Percentiles rank a stretch among this genome's conserved stretches.
Conservation (phyloP, 345 rosid genomes). For the Moricandia moricandioides region DNA sequence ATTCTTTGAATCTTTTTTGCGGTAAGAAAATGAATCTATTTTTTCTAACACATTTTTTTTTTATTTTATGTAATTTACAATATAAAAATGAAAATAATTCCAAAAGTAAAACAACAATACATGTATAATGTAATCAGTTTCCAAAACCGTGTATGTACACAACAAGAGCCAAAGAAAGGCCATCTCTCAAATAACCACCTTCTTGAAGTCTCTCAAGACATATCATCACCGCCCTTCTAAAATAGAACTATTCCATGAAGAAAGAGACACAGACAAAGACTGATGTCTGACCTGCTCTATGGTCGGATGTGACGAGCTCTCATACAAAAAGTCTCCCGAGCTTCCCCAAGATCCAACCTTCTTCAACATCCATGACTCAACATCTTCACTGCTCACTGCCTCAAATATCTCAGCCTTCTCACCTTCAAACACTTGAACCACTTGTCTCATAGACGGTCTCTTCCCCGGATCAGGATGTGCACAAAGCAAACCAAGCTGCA, state of each 20-base stretch:
- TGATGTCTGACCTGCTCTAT: constrained; percentile 32
- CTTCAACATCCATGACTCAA: constrained; percentile 34
- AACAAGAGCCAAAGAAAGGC: background rate
- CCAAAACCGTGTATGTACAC: constrained; percentile 20
- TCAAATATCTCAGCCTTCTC: constrained; percentile 20
- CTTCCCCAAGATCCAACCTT: constrained; percentile 34
- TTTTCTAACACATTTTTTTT: no score
- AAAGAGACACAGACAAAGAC: constrained; percentile 24
- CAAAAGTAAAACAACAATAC: background rate
- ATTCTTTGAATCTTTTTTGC: no score
- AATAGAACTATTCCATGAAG: constrained; percentile 34
- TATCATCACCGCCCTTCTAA: constrained; percentile 32
- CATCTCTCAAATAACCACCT: background rate
- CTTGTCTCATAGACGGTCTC: constrained; percentile 56
- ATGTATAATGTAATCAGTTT: background rate
- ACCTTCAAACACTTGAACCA: constrained; percentile 44
- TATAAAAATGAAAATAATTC: background rate
- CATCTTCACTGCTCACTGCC: constrained; percentile 28
- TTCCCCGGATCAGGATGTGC: constrained; percentile 40
- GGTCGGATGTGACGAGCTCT: constrained; percentile 29
- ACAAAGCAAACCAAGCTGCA: constrained; percentile 50
- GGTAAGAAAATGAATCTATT: no score
- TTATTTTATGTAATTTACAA: no score
- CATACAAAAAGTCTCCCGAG: constrained; percentile 32
- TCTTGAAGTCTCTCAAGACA: background rate